Percentiles rank a stretch among this genome's conserved stretches.
Evolutionary conservation across 139 green algal genomes (phyloP).

Genomic region (Ulvella scutata): DNA sequence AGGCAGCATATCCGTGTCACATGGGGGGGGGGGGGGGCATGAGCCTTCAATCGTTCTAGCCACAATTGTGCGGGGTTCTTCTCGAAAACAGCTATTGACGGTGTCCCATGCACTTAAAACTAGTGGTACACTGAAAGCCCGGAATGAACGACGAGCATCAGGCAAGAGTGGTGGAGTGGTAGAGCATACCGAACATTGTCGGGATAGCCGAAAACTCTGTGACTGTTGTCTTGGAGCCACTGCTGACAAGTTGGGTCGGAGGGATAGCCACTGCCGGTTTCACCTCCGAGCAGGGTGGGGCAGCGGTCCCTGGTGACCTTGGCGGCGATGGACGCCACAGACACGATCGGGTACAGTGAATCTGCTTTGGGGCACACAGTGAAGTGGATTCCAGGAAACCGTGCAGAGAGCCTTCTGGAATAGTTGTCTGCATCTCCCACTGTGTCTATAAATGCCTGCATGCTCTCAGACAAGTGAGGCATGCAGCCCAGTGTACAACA

Average conservation of each 20-base stretch:
- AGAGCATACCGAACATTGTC: conserved; percentile 48
- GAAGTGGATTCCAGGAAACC: conserved; percentile 54
- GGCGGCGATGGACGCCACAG: conserved; percentile 77
- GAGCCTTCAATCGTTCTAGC: neutral
- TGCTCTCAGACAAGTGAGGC: neutral
- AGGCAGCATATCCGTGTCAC: neutral
- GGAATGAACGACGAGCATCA: neutral
- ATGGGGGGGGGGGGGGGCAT: neutral
- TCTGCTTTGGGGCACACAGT: conserved; percentile 68
- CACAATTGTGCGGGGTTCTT: neutral
- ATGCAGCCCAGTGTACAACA: neutral
- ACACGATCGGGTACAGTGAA: conserved; percentile 80
- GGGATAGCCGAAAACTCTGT: conserved; percentile 73
- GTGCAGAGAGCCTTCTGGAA: conserved; percentile 16
- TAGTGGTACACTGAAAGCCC: neutral
- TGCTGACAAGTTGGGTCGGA: conserved; percentile 56
- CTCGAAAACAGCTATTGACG: neutral
- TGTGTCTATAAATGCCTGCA: conserved; percentile 79
- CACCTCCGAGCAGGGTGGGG: conserved; percentile 5
- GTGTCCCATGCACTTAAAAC: neutral
- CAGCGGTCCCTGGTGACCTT: conserved; percentile 52
- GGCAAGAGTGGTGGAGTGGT: conserved; percentile 3
- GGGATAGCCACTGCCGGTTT: conserved; percentile 33
- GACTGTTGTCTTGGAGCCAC: conserved; percentile 51
- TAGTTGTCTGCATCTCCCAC: conserved; percentile 72